Percentiles rank a stretch among this genome's conserved stretches.
These are phyloP conservation scores for Tetrahymena elliotti DNA, from an alignment of 73 alveolate genomes.

Conservation along the genomic window DNA sequence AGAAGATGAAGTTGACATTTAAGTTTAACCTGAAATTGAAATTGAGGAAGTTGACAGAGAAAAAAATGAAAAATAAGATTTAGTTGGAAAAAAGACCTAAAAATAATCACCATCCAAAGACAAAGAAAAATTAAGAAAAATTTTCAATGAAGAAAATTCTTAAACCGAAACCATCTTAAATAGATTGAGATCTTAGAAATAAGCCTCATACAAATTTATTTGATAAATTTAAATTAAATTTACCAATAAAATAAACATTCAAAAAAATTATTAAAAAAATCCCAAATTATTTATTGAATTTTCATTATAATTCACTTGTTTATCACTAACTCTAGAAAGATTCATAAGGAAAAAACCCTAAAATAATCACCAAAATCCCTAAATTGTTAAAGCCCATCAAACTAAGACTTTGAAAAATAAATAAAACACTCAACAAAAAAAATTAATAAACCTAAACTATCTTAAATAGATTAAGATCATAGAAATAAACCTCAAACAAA, in stretches of 20 bases:
- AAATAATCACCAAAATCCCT: neutral
- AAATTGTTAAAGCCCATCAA: neutral
- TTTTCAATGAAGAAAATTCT: neutral
- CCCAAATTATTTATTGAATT: too few species aligned
- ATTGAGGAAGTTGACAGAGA: neutral
- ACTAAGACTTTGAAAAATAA: neutral
- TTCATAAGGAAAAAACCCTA: too few species aligned
- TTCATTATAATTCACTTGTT: too few species aligned
- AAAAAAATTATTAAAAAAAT: too few species aligned
- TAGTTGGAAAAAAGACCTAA: neutral
- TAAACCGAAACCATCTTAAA: neutral
- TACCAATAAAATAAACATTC: neutral
- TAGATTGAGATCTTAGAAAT: neutral
- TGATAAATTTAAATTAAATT: neutral
- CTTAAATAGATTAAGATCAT: too few species aligned
- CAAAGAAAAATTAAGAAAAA: too few species aligned
- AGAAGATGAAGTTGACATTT: neutral
- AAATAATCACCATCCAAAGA: neutral
- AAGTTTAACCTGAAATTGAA: neutral
- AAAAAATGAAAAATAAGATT: neutral
- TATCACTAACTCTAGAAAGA: too few species aligned
- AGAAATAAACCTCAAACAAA: neutral
- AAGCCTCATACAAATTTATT: neutral
- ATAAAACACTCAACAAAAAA: too few species aligned
- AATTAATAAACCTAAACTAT: neutral